phyloP scores from a whole-genome alignment of 2,329 filamentous ascomycete genomes.

The Phoma sp. region DNA sequence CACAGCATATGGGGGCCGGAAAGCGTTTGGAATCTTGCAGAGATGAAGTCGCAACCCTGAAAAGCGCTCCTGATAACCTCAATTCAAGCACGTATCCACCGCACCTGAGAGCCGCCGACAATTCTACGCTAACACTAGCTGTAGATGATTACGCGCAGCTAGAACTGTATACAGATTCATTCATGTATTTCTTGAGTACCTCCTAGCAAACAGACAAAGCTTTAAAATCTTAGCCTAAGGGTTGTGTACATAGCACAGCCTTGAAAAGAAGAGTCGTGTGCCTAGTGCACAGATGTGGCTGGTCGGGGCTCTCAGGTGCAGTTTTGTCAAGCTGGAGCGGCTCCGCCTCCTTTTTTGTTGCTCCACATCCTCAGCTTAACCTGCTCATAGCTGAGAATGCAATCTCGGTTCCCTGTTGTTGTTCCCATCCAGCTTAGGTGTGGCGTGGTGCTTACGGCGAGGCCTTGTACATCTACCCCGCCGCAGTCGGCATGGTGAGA shows the following conservation, averaged over 20 bases:
- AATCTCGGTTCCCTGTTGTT: conserved; percentile 3
- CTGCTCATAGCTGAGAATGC: conserved; percentile 4
- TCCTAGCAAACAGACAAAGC: too few relatives aligned
- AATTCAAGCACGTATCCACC: not conserved
- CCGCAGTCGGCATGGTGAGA: not conserved
- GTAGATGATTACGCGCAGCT: too few relatives aligned
- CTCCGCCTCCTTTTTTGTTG: not conserved
- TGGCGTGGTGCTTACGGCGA: conserved; percentile 15
- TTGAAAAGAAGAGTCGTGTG: too few relatives aligned
- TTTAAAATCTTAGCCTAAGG: too few relatives aligned
- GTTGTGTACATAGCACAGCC: too few relatives aligned
- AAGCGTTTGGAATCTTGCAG: not conserved
- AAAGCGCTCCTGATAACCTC: not conserved
- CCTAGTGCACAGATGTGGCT: too few relatives aligned
- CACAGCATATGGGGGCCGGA: too few relatives aligned
- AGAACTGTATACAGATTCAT: too few relatives aligned
- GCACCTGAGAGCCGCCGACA: too few relatives aligned
- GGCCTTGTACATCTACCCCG: conserved; percentile 12
- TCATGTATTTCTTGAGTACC: too few relatives aligned
- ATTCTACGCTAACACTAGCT: too few relatives aligned
- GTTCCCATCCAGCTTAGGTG: conserved; percentile 9
- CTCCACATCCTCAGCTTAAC: conserved; percentile 4
- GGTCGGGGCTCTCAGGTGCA: too few relatives aligned
- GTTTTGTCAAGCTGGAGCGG: not conserved
- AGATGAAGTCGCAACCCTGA: not conserved